Evolutionary conservation across 129 eudicot species (phyloP), one percentile per base, ranked within the genome.

Genomic region (Solidago caesia): DNA sequence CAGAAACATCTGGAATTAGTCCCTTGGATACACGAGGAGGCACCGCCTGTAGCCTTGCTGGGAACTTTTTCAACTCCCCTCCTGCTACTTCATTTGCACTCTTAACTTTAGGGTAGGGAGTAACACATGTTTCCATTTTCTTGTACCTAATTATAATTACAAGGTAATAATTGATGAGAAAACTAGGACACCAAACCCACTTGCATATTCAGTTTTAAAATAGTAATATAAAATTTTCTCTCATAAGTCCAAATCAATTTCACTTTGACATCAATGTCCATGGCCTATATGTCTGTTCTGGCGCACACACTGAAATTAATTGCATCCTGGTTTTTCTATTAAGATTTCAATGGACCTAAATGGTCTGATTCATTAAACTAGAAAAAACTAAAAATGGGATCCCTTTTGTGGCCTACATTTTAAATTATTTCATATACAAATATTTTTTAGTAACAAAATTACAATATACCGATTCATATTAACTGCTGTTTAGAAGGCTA

Each of bases 111-210:
- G 96, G 98, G 75, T 33, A 87, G 41, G 95, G 98, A 49, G 90
- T 92, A 71, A 85, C 76, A 76, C 98, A 92, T 44, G 86, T 67
- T 51, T 89, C 91, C 91, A 92, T 89, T 73, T 92, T 79, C 92
- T 89, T 89, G 82, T 92, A 89, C 98, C 98, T 92, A 72, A 84
- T 75, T 10, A 8, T 16, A 52, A 59, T 52, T 52, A 10, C 62
- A 55, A 26, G 33, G 7, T 4, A 63, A n/a, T n/a, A 2, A 64
- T 15, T 60, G 51, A 49, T 26, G 61, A 29, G 47, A 65, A 42
- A 46, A 15, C 7, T 13, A 27, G 44, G 74, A 33, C 21, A 49
- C 10, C 6, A 43, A 70, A 33, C 21, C 21, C 16, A 77, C 16
- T 44, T 44, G 13, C 27, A 15, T 52, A 25, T 73, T 25, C 46